phyloP scores from a whole-genome alignment of 495 filamentous ascomycete species.

The Penicillium nucicola region DNA sequence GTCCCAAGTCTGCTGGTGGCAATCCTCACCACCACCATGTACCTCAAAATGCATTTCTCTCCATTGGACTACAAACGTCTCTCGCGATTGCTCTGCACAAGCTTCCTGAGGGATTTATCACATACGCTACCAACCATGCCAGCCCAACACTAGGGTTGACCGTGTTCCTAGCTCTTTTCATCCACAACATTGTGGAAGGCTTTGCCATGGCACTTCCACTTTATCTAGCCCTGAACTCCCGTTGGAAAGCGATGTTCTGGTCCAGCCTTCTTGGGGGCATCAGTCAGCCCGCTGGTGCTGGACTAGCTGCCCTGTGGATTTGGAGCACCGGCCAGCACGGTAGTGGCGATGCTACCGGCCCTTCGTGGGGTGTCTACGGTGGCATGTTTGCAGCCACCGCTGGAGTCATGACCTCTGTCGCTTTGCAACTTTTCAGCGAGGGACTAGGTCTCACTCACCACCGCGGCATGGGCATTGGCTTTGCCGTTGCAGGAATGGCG shows the following conservation, averaged over 20 bases:
- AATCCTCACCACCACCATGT: conserved; percentile 89
- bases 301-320: conserved; percentile 81
- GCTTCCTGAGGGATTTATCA: conserved; percentile 96
- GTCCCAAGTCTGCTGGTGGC: conserved; percentile 27
- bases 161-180: conserved; percentile 92
- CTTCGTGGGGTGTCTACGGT: conserved; percentile 75
- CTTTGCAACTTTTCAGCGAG: conserved; percentile 84
- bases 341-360: conserved; percentile 42
- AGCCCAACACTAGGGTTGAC: conserved; percentile 82
- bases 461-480: conserved; percentile 72
- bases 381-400: conserved; percentile 86
- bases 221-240: conserved; percentile 78
- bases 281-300: conserved; percentile 83
- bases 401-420: conserved; percentile 93
- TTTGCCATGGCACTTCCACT: conserved; percentile 91
- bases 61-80: conserved; percentile 88
- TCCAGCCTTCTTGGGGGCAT: conserved; percentile 78
- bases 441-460: conserved; percentile 78
- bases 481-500: conserved; percentile 87
- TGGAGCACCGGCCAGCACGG: conserved; percentile 49
- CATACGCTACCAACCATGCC: conserved; percentile 96
- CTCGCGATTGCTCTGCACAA: conserved; percentile 96
- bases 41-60: conserved; percentile 89
- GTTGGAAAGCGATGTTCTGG: conserved; percentile 79
- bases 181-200: conserved; percentile 97